Conservation (phyloP, 495 filamentous ascomycete species). For the Elasticomyces elasticus region DNA sequence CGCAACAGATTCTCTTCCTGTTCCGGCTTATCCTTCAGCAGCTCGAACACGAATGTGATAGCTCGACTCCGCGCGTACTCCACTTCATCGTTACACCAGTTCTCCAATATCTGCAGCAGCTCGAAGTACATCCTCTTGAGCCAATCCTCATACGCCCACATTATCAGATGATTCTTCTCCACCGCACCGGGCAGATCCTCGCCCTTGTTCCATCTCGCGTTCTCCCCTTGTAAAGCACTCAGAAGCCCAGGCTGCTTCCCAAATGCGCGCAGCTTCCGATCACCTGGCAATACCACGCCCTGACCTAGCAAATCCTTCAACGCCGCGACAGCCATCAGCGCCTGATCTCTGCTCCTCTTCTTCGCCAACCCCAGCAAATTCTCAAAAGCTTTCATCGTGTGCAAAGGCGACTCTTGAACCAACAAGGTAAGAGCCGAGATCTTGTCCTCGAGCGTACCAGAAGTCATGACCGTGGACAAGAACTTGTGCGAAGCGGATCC, state of each 20-base stretch:
- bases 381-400: conserved; percentile 81
- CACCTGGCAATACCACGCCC: conserved; percentile 69
- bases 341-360: conserved; percentile 88
- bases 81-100: conserved; percentile 87
- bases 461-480: conserved; percentile 90
- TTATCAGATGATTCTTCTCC: conserved; percentile 63
- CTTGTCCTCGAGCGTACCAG: conserved; percentile 92
- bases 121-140: conserved; percentile 87
- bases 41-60: conserved; percentile 76
- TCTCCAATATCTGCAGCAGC: conserved; percentile 76
- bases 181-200: conserved; percentile 60
- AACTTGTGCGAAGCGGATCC: conserved; percentile 81
- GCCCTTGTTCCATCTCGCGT: conserved; percentile 51
- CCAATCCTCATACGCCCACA: conserved; percentile 92
- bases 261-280: conserved; percentile 72
- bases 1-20: conserved; percentile 91
- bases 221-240: conserved; percentile 49
- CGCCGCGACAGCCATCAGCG: conserved; percentile 80
- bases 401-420: conserved; percentile 89
- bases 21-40: conserved; percentile 91
- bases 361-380: conserved; percentile 66
- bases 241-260: conserved; percentile 68
- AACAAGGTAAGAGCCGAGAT: conserved; percentile 88
- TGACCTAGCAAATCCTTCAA: conserved; percentile 88
- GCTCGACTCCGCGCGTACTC: conserved; percentile 79